A percentile compares a stretch with the other conserved stretches of the same genome.
Evolutionary conservation across 768 basidiomycete species (phyloP).

Genomic region (Mycena epipterygia): DNA sequence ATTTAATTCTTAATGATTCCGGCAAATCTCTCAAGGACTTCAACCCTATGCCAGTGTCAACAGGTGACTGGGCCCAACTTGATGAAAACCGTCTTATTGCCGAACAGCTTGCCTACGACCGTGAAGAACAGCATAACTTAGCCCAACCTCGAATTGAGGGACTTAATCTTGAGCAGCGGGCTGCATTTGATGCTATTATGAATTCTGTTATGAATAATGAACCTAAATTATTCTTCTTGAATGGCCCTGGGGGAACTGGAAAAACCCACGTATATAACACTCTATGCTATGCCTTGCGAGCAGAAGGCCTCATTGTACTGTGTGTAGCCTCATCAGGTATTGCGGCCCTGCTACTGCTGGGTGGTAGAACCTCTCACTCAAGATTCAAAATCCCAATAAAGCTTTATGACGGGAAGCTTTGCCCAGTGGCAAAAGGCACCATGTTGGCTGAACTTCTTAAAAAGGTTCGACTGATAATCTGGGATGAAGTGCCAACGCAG

Average conservation of each 20-base stretch:
- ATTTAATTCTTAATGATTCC: constrained; percentile 41
- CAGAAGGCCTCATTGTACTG: constrained; percentile 50
- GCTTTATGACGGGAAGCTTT: constrained; percentile 30
- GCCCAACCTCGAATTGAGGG: constrained; percentile 14
- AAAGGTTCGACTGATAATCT: constrained; percentile 47
- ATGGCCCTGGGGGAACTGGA: constrained; percentile 10
- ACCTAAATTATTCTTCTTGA: constrained; percentile 52
- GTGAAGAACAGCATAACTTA: constrained; percentile 20
- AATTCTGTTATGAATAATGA: constrained; percentile 38
- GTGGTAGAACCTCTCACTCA: constrained; percentile 64
- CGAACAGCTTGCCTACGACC: not conserved
- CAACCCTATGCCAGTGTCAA: constrained; percentile 30
- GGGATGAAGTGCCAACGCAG: too few species aligned
- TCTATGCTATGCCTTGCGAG: constrained; percentile 48
- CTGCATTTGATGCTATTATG: constrained; percentile 47
- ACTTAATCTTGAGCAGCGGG: constrained; percentile 50
- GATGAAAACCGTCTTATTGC: too few species aligned
- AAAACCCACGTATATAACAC: constrained; percentile 12
- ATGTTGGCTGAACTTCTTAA: constrained; percentile 43
- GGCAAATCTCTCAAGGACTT: constrained; percentile 42
- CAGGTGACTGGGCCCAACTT: constrained; percentile 32
- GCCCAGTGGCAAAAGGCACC: constrained; percentile 44
- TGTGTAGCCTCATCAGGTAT: constrained; percentile 67
- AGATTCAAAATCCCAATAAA: constrained; percentile 60
- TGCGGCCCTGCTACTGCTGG: constrained; percentile 57